Evolutionary conservation across 75 land plant species (phyloP).

Genomic region (Selaginella tamariscina): DNA sequence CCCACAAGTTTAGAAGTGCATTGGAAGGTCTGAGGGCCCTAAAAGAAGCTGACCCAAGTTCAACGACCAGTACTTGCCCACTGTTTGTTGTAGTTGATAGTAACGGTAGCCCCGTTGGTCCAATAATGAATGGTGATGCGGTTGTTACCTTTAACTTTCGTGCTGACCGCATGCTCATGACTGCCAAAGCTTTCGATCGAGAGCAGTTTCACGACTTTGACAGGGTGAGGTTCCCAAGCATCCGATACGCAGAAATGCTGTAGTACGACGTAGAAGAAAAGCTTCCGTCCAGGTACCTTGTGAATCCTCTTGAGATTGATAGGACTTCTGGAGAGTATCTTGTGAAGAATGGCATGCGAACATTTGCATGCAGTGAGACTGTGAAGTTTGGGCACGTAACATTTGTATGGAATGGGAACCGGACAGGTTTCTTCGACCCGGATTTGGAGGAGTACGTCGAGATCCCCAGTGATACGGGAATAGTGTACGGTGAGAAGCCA

Average conservation of each 20-base stretch:
- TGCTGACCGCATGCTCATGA: conserved; percentile 97
- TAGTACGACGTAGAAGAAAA: conserved; percentile 95
- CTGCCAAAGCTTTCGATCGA: conserved; percentile 88
- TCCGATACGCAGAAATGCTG: conserved; percentile 92
- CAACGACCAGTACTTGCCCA: conserved; percentile 70
- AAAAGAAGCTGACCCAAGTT: conserved; percentile 41
- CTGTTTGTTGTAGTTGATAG: conserved; percentile 93
- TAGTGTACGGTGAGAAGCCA: too few relatives aligned
- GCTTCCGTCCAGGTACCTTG: conserved; percentile 75
- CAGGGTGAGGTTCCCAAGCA: conserved; percentile 69
- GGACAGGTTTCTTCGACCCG: conserved; percentile 84
- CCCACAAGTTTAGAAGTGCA: conserved; percentile 70
- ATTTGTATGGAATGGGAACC: conserved; percentile 97
- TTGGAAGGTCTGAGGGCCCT: conserved; percentile 79
- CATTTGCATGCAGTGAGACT: too few relatives aligned
- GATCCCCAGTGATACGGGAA: too few relatives aligned
- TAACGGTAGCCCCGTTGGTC: too few relatives aligned
- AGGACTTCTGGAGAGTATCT: too few relatives aligned
- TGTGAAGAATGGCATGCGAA: too few relatives aligned
- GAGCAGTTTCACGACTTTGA: conserved; percentile 82
- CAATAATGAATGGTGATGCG: conserved; percentile 91
- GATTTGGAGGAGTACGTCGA: too few relatives aligned
- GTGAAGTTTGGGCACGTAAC: conserved; percentile 99
- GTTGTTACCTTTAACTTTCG: too few relatives aligned
- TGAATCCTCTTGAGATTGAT: too few relatives aligned